Evolutionary conservation across 2,329 filamentous ascomycete genomes (phyloP), one percentile per base, ranked within the genome.

Genomic region (Epichloe uncinata): DNA sequence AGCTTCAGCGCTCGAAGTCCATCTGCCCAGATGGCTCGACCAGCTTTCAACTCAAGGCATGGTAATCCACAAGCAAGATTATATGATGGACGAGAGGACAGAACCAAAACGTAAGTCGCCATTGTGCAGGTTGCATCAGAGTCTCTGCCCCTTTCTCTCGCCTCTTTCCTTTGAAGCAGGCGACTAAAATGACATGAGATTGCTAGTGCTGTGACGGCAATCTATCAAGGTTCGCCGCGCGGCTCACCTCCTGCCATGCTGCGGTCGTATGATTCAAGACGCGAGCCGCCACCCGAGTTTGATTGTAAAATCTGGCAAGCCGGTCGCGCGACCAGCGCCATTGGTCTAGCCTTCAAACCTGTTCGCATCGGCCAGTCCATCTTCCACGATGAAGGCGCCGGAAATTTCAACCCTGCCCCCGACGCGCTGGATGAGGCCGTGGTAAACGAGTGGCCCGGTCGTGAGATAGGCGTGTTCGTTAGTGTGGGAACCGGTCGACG

Each of bases 261-360:
- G 50, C 84, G 93, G 56, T 97, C 91, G 2, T 98, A 98, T 67
- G 91, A 97, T 64, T 97, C 93, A 15, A 79, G 91, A 59, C 88
- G 85, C 66, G 93, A 97, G 65, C 85, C 90, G 0, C 79, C 89
- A 0, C 86, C 91, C 2, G 90, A 96, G 65, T 91, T 88, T 54
- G 86, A 95, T 61, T 95, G 90, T 67, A 95, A 84, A 43, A 93
- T 98, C 51, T 98, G 93, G 93, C 84, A 98, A 69, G 93, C 93
- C 4, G 93, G 93, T 11, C 81, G 93, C 53, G 93, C 93, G n/a
- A 98, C 93, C 1, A 87, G 79, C 48, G 87, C 93, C 1, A 93
- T 91, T 1, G 88, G 87, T 0, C 73, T 96, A 42, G 93, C 93
- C 1, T 98, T 98, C 70, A 98, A 98, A 65, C 89, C 91, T 0